These are phyloP conservation scores for Umbelopsis sp. DNA, from an alignment of 192 early-diverging fungal species.

Conservation along the genomic window DNA sequence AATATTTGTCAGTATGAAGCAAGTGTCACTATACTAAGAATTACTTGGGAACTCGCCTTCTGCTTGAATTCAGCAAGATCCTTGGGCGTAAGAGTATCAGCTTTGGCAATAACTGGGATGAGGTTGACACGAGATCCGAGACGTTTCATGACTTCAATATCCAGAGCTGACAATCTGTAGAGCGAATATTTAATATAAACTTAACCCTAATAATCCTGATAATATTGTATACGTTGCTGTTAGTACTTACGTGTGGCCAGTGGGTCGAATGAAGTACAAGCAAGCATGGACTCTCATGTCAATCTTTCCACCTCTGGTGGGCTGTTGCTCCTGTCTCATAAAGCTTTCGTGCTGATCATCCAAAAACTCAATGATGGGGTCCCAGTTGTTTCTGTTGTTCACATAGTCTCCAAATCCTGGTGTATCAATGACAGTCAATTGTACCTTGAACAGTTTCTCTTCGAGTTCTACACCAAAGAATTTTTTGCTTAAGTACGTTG, in stretches of 20 bases:
- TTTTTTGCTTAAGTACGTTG: background rate
- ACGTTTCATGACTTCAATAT: constrained; percentile 95
- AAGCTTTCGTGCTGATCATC: constrained; percentile 92
- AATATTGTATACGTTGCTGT: background rate
- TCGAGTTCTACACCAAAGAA: constrained; percentile 74
- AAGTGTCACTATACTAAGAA: background rate
- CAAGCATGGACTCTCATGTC: constrained; percentile 94
- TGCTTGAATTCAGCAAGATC: constrained; percentile 86
- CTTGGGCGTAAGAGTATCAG: constrained; percentile 85
- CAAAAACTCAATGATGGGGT: constrained; percentile 93
- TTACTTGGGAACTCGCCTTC: constrained; percentile 41
- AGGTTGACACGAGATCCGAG: constrained; percentile 89
- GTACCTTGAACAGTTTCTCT: constrained; percentile 91
- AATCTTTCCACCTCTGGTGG: constrained; percentile 80
- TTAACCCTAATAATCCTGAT: background rate
- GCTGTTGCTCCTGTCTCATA: constrained; percentile 88
- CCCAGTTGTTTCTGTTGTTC: constrained; percentile 95
- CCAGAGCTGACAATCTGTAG: constrained; percentile 69
- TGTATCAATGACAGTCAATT: constrained; percentile 93
- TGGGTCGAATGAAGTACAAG: constrained; percentile 96
- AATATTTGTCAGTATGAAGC: constrained; percentile 21
- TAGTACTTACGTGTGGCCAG: constrained; percentile 78
- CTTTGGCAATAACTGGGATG: constrained; percentile 90
- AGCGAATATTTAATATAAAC: background rate
- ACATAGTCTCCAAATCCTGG: constrained; percentile 98